phyloP scores from a whole-genome alignment of 441 rosid genomes.

The Eruca vesicaria region DNA sequence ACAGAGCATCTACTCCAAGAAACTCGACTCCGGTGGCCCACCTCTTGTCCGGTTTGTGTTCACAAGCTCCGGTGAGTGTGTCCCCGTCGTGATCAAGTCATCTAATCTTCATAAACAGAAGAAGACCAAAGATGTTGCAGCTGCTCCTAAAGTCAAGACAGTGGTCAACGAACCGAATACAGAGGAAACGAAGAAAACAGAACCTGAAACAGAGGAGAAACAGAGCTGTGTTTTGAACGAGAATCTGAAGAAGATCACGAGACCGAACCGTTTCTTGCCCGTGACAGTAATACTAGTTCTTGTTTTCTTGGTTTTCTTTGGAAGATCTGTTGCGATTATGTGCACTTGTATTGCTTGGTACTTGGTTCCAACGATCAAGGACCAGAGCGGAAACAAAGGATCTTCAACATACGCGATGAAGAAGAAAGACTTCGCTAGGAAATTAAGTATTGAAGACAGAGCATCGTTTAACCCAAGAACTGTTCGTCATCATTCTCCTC shows the following conservation, averaged over 20 bases:
- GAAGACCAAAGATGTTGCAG: slow-evolving; percentile 14
- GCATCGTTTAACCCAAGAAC: slow-evolving; percentile 36
- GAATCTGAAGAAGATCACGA: slow-evolving; percentile 37
- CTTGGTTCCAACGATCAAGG: slow-evolving; percentile 46
- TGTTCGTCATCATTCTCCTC: slow-evolving; percentile 18
- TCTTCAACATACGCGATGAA: slow-evolving; percentile 23
- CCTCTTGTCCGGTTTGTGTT: slow-evolving; percentile 67
- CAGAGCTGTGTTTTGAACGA: slow-evolving; percentile 28
- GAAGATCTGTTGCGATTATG: slow-evolving; percentile 60
- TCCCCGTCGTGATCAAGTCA: slow-evolving; percentile 60
- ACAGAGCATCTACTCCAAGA: slow-evolving; percentile 53
- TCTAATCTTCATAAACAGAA: slow-evolving; percentile 21
- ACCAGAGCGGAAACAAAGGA: slow-evolving; percentile 23
- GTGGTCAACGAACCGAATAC: slow-evolving; percentile 20
- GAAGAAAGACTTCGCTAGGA: slow-evolving; percentile 46
- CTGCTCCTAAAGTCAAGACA: slow-evolving; percentile 5
- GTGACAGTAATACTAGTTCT: slow-evolving; percentile 49
- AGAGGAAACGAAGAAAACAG: slow-evolving; percentile 22
- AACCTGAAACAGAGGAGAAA: slow-evolving; percentile 30
- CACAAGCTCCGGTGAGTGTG: slow-evolving; percentile 44
- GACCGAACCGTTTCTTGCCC: slow-evolving; percentile 58
- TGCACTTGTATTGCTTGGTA: slow-evolving; percentile 77
- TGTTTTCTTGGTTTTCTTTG: slow-evolving; percentile 55
- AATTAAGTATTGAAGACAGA: slow-evolving; percentile 37
- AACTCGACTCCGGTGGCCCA: slow-evolving; percentile 45